Evolutionary conservation across 2,329 filamentous ascomycete genomes (phyloP).

Genomic region (Arthrobotrys pseudoclavata): DNA sequence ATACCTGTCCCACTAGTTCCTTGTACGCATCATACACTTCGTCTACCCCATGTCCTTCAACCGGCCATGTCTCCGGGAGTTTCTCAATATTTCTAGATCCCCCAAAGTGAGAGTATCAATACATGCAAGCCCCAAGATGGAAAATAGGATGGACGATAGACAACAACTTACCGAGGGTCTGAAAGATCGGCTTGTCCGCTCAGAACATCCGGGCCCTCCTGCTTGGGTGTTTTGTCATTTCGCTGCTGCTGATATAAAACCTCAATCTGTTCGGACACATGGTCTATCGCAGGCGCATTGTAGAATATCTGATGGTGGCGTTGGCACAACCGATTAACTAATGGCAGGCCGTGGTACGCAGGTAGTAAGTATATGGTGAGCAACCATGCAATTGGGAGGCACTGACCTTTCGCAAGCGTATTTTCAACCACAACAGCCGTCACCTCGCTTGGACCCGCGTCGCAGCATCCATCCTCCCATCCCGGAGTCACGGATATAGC

Average conservation of each 20-base stretch:
- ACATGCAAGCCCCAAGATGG: background rate
- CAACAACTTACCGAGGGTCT: constrained; percentile 23
- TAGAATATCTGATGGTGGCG: constrained; percentile 78
- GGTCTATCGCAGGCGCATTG: constrained; percentile 76
- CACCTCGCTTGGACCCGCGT: constrained; percentile 65
- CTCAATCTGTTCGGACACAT: constrained; percentile 81
- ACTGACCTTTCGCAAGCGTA: constrained; percentile 67
- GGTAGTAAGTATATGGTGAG: background rate
- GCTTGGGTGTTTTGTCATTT: constrained; percentile 67
- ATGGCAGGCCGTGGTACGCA: background rate
- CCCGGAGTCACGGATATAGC: constrained; percentile 66
- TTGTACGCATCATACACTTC: constrained; percentile 90
- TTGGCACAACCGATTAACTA: constrained; percentile 74
- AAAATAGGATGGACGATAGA: background rate
- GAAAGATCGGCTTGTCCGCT: constrained; percentile 40
- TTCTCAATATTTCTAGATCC: constrained; percentile 61
- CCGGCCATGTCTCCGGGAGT: constrained; percentile 59
- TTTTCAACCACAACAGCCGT: constrained; percentile 72
- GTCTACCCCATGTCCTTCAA: constrained; percentile 73
- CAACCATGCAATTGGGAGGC: background rate
- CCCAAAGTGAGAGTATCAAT: background rate
- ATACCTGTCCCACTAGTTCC: constrained; percentile 72
- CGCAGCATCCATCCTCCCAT: constrained; percentile 60
- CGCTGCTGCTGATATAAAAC: constrained; percentile 69
- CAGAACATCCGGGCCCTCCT: constrained; percentile 60